Conservation (phyloP, 345 rosid species). For the Brassica incana region DNA sequence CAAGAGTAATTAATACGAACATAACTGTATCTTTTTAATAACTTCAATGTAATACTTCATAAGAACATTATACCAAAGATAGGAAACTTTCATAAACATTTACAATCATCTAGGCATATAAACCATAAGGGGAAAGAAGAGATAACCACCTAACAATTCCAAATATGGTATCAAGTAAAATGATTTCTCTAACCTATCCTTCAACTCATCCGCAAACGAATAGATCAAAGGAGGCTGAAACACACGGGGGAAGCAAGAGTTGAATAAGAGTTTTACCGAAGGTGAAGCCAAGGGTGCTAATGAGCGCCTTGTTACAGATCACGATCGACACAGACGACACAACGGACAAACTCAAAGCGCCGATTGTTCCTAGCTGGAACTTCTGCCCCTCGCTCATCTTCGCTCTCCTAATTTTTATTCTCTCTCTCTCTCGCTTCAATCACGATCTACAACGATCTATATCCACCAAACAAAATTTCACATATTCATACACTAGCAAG, state of each 20-base stretch:
- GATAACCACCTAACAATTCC: slow-evolving; percentile 1
- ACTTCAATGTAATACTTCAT: no score
- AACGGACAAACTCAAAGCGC: slow-evolving; percentile 92
- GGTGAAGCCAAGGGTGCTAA: slow-evolving; percentile 91
- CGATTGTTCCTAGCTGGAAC: slow-evolving; percentile 94
- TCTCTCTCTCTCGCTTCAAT: slow-evolving; percentile 35
- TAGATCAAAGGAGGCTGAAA: neutral
- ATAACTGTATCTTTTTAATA: no score
- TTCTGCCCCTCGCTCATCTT: slow-evolving; percentile 85
- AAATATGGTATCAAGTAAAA: slow-evolving; percentile 2
- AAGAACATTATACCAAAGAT: neutral
- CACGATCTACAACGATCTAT: slow-evolving; percentile 51
- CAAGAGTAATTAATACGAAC: no score
- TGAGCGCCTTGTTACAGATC: slow-evolving; percentile 98
- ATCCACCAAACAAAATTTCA: neutral
- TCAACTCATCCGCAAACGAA: neutral
- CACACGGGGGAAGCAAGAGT: neutral
- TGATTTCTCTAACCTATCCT: neutral
- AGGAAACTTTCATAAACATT: neutral
- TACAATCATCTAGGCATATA: neutral
- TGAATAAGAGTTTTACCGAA: slow-evolving; percentile 67
- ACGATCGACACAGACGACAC: slow-evolving; percentile 97
- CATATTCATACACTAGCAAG: neutral
- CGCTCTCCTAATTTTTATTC: slow-evolving; percentile 9
- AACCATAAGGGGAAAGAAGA: neutral